Percentiles rank a stretch among this genome's conserved stretches.
phyloP scores from a whole-genome alignment of 345 rosid species.

The Dipteronia dyeriana region DNA sequence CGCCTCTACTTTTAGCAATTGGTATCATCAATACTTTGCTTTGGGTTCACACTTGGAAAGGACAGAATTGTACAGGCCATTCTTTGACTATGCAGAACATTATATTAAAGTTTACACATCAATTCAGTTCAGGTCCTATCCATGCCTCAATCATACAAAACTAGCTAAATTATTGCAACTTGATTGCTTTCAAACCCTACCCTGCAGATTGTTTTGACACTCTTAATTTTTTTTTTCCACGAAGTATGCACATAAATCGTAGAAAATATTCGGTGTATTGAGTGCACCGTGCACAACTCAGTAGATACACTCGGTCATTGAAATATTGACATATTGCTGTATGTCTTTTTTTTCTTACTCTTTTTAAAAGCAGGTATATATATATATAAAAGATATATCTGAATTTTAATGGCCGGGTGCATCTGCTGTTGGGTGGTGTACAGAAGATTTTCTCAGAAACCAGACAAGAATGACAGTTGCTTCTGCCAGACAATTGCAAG shows the following conservation, averaged over 20 bases:
- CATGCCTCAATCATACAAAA: not conserved
- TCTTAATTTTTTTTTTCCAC: too few relatives aligned
- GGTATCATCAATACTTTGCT: not conserved
- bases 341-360: too few relatives aligned
- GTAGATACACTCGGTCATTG: too few relatives aligned
- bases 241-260: too few relatives aligned
- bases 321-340: too few relatives aligned
- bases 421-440: too few relatives aligned
- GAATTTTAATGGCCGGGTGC: too few relatives aligned
- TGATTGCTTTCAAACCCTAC: not conserved
- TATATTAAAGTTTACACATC: not conserved
- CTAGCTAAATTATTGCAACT: not conserved
- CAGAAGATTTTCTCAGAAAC: not conserved
- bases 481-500: constrained; percentile 2
- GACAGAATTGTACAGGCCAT: not conserved
- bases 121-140: not conserved
- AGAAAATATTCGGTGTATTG: too few relatives aligned
- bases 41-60: not conserved
- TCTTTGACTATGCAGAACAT: not conserved
- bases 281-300: too few relatives aligned
- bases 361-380: too few relatives aligned
- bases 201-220: not conserved
- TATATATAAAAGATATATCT: too few relatives aligned
- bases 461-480: not conserved
- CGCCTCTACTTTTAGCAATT: too few relatives aligned